Percentiles rank a stretch among this genome's conserved stretches.
These are phyloP conservation scores for Aspergillus terreus DNA, from an alignment of 2,329 filamentous ascomycete species.

Conservation along the genomic window DNA sequence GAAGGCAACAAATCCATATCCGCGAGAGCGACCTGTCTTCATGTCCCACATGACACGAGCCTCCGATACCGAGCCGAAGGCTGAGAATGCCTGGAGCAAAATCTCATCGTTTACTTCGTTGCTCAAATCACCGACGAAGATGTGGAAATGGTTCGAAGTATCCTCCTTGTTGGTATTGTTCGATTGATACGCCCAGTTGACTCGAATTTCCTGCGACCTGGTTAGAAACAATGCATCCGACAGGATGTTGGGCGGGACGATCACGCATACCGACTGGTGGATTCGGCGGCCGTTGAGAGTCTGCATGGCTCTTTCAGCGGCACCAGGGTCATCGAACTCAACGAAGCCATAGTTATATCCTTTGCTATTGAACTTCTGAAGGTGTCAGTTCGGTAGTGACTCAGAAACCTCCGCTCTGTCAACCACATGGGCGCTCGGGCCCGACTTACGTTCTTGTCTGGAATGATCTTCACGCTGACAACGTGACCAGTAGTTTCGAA, in stretches of 20 bases:
- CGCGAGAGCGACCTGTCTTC: conserved; percentile 97
- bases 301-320: conserved; percentile 94
- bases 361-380: conserved; percentile 64
- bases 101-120: conserved; percentile 99
- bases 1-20: conserved; percentile 97
- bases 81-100: conserved; percentile 87
- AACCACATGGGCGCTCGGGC: neutral
- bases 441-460: conserved; percentile 91
- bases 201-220: conserved; percentile 79
- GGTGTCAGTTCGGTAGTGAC: conserved; percentile 14
- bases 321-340: conserved; percentile 95
- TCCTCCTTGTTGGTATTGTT: conserved; percentile 94
- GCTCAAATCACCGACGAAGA: conserved; percentile 95
- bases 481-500: conserved; percentile 99
- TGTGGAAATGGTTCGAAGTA: conserved; percentile 97
- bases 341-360: conserved; percentile 99
- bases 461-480: conserved; percentile 98
- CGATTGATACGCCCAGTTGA: conserved; percentile 99
- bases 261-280: conserved; percentile 75
- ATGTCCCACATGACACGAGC: conserved; percentile 99
- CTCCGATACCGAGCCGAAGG: conserved; percentile 93
- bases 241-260: neutral
- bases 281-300: conserved; percentile 93
- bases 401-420: neutral
- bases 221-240: conserved; percentile 13